Percentiles rank a stretch among this genome's conserved stretches.
Evolutionary conservation across 768 basidiomycete genomes (phyloP).

Genomic region (Sistotremastrum niveocremeum): DNA sequence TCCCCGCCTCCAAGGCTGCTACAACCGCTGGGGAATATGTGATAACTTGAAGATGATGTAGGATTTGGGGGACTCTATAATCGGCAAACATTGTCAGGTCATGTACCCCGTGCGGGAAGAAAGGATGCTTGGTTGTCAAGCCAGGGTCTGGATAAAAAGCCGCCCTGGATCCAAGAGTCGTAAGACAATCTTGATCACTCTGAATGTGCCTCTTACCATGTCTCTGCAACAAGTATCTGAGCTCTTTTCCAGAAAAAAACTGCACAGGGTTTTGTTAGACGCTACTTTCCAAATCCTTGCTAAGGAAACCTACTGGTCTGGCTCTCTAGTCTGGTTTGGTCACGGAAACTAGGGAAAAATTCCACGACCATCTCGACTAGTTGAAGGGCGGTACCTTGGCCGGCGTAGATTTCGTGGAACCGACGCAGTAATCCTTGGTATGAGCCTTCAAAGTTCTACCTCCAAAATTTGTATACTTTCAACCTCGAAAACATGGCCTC

Average conservation of each 20-base stretch:
- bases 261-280: constrained; percentile 14
- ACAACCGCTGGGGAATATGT: constrained; percentile 52
- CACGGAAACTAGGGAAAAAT: constrained; percentile 63
- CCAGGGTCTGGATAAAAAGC: constrained; percentile 61
- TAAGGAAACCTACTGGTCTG: constrained; percentile 34
- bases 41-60: constrained; percentile 71
- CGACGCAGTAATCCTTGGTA: constrained; percentile 51
- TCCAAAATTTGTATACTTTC: not conserved
- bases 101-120: constrained; percentile 59
- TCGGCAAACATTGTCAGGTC: constrained; percentile 90
- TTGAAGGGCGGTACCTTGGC: constrained; percentile 53
- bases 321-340: constrained; percentile 46
- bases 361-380: constrained; percentile 60
- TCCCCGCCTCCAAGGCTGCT: constrained; percentile 31
- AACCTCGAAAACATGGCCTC: constrained; percentile 11
- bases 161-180: constrained; percentile 33
- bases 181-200: not conserved
- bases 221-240: constrained; percentile 83
- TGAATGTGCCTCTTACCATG: constrained; percentile 27
- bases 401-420: constrained; percentile 39
- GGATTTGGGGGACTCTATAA: constrained; percentile 82
- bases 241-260: constrained; percentile 84
- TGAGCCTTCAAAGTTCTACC: constrained; percentile 55
- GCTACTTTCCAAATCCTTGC: too few relatives aligned
- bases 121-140: constrained; percentile 38